These are phyloP conservation scores for Euphorbia schlechtendalii DNA, from an alignment of 441 rosid genomes.

Conservation along the genomic window DNA sequence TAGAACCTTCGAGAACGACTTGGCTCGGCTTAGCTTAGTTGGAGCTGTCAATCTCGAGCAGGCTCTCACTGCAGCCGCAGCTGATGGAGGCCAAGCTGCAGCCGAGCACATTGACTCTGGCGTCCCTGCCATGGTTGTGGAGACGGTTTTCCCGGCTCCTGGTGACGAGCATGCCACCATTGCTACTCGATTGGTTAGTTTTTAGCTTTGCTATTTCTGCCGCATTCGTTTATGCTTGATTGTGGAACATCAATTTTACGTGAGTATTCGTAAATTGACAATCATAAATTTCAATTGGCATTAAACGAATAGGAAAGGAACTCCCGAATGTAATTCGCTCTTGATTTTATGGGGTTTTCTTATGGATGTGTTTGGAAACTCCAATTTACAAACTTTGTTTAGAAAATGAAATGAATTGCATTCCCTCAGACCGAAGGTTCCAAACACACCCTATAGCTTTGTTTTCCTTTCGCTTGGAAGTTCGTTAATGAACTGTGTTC, in stretches of 20 bases:
- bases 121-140: conserved; percentile 65
- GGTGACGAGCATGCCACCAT: conserved; percentile 49
- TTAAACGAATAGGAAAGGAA: no score
- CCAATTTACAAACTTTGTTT: no score
- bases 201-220: not conserved
- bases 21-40: conserved; percentile 59
- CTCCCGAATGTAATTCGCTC: not conserved
- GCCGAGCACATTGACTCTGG: conserved; percentile 56
- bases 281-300: no score
- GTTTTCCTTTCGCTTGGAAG: not conserved
- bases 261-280: no score
- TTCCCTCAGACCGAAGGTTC: no score
- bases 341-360: not conserved
- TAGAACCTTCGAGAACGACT: conserved; percentile 68
- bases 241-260: no score
- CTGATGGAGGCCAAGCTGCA: conserved; percentile 86
- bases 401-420: no score
- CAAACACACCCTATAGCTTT: not conserved
- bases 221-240: not conserved
- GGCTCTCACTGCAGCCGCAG: conserved; percentile 86
- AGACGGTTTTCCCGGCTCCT: conserved; percentile 69
- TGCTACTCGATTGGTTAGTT: conserved; percentile 70
- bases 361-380: no score
- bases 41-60: conserved; percentile 69
- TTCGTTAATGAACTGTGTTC: not conserved